Conservation (phyloP, 176 grass and related monocot species). For the Raddia guianensis region DNA sequence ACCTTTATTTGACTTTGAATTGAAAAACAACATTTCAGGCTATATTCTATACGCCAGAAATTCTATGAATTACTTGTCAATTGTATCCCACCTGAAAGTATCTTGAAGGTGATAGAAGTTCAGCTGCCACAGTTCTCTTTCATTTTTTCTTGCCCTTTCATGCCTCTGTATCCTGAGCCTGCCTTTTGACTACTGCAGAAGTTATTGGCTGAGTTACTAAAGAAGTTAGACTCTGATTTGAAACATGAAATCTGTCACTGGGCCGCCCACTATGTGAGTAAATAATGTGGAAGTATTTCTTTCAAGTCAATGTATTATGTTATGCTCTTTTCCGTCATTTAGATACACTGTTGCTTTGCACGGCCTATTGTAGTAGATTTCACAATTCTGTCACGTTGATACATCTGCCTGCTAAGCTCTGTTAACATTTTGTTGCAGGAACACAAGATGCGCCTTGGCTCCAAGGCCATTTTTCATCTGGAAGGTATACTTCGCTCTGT, state of each 20-base stretch:
- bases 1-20: conserved; percentile 15
- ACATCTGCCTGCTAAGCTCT: background rate
- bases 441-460: conserved; percentile 95
- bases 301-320: background rate
- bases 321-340: conserved; percentile 6
- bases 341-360: background rate
- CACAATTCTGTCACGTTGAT: background rate
- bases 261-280: conserved; percentile 98
- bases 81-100: conserved; percentile 95
- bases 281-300: conserved; percentile 4
- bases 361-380: background rate
- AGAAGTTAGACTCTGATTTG: conserved; percentile 89
- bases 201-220: conserved; percentile 83
- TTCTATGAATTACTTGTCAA: conserved; percentile 97
- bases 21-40: conserved; percentile 51
- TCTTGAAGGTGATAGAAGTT: conserved; percentile 75
- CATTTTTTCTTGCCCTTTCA: background rate
- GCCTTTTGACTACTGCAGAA: conserved; percentile 59
- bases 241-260: conserved; percentile 98
- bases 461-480: conserved; percentile 92
- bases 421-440: conserved; percentile 51
- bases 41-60: conserved; percentile 90
- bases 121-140: conserved; percentile 32
- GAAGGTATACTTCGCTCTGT: conserved; percentile 59
- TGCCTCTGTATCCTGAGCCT: conserved; percentile 29